These are phyloP conservation scores for Pleoardoris graminearum DNA, from an alignment of 2,329 filamentous ascomycete species.

Conservation along the genomic window DNA sequence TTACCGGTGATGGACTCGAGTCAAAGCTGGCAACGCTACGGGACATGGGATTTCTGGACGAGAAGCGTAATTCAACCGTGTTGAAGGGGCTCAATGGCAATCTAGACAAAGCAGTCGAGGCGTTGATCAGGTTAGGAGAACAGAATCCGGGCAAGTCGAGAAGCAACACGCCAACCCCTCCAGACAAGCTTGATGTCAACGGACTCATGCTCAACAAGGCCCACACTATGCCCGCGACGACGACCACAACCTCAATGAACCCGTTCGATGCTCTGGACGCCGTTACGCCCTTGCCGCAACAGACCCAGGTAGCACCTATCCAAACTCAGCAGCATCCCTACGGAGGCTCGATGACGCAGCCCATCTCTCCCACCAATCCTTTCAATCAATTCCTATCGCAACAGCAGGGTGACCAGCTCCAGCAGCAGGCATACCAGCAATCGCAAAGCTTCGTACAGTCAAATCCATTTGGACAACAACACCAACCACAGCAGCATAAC, in stretches of 20 bases:
- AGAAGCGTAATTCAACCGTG: constrained; percentile 77
- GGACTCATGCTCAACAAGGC: constrained; percentile 50
- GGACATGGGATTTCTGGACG: constrained; percentile 91
- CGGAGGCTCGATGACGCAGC: constrained; percentile 25
- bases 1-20: constrained; percentile 67
- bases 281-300: constrained; percentile 27
- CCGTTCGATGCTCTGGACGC: constrained; percentile 52
- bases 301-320: constrained; percentile 33
- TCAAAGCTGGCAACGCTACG: constrained; percentile 75
- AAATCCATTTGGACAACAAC: constrained; percentile 29
- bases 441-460: constrained; percentile 25
- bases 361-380: constrained; percentile 47
- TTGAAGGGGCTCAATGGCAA: constrained; percentile 84
- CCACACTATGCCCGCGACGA: constrained; percentile 29
- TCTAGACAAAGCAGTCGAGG: constrained; percentile 82
- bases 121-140: constrained; percentile 80
- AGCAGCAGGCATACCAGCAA: constrained; percentile 25
- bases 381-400: constrained; percentile 71
- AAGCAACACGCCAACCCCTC: constrained; percentile 54
- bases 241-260: constrained; percentile 37
- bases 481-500: constrained; percentile 40
- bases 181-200: constrained; percentile 55
- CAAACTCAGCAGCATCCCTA: constrained; percentile 38
- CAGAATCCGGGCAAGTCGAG: constrained; percentile 35
- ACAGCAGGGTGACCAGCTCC: constrained; percentile 33